Evolutionary conservation across 169 alveolate genomes (phyloP).

Genomic region (Babesia ovis): DNA sequence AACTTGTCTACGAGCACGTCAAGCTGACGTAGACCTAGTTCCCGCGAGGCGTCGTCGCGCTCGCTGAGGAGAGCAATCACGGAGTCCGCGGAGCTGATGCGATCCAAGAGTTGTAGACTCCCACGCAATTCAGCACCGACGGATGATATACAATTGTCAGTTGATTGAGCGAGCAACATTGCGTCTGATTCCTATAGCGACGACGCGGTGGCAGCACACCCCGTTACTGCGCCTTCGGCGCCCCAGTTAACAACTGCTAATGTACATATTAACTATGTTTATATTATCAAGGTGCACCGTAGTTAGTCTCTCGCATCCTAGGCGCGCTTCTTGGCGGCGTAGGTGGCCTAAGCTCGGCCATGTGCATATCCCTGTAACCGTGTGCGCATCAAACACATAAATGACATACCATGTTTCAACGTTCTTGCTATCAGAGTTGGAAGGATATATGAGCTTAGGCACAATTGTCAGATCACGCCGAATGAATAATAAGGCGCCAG

Average conservation of each 20-base stretch:
- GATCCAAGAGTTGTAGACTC: background rate
- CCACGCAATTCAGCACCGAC: background rate
- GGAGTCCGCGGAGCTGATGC: conserved; percentile 75
- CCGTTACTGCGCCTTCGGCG: background rate
- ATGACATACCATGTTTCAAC: conserved; percentile 41
- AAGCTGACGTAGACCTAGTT: conserved; percentile 78
- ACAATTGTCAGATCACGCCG: conserved; percentile 95
- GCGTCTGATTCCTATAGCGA: background rate
- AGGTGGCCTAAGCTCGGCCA: conserved; percentile 81
- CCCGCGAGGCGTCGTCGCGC: conserved; percentile 68
- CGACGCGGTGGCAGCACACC: background rate
- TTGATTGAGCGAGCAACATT: conserved; percentile 1
- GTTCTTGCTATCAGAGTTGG: conserved; percentile 75
- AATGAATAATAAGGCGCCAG: conserved; percentile 97
- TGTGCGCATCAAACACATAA: background rate
- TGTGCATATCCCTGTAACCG: conserved; percentile 76
- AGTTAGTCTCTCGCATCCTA: conserved; percentile 71
- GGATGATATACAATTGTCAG: background rate
- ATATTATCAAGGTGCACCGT: conserved; percentile 69
- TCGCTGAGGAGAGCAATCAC: conserved; percentile 79
- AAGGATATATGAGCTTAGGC: conserved; percentile 97
- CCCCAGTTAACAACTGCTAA: conserved; percentile 3
- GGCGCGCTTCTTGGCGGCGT: conserved; percentile 81
- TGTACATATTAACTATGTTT: conserved; percentile 12
- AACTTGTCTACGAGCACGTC: conserved; percentile 77